Evolutionary conservation across 805 yeast species (phyloP).

Genomic region (Clavispora santaluciae): DNA sequence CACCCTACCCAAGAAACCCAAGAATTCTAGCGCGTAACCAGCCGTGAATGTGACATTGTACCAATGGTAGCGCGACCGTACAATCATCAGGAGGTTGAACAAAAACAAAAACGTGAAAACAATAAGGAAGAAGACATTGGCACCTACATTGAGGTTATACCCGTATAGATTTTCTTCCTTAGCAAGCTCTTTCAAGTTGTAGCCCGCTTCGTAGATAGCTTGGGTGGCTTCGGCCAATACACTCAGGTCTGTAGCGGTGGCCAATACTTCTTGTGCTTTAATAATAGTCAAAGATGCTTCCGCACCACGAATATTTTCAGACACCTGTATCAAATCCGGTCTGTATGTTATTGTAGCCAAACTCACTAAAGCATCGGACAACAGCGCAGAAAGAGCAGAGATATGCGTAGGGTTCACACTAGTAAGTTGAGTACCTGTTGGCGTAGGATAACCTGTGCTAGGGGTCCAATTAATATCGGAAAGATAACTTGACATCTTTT

Average conservation of each 20-base stretch:
- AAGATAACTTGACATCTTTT: not conserved
- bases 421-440: slow-evolving; percentile 27
- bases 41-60: slow-evolving; percentile 33
- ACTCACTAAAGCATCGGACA: slow-evolving; percentile 8
- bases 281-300: slow-evolving; percentile 33
- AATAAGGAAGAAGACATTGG: slow-evolving; percentile 28
- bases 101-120: slow-evolving; percentile 22
- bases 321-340: slow-evolving; percentile 17
- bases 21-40: slow-evolving; percentile 32
- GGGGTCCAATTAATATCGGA: slow-evolving; percentile 10
- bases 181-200: slow-evolving; percentile 27
- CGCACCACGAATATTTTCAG: slow-evolving; percentile 29
- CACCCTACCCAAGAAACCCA: slow-evolving; percentile 37
- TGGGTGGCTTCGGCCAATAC: slow-evolving; percentile 27
- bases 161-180: slow-evolving; percentile 26
- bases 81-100: slow-evolving; percentile 23
- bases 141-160: slow-evolving; percentile 21
- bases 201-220: slow-evolving; percentile 28
- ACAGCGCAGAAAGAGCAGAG: slow-evolving; percentile 17
- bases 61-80: slow-evolving; percentile 35
- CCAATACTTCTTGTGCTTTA: slow-evolving; percentile 30
- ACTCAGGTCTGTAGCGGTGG: slow-evolving; percentile 32
- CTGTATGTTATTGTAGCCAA: slow-evolving; percentile 20
- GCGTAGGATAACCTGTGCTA: slow-evolving; percentile 12
- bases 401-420: slow-evolving; percentile 22